phyloP scores from a whole-genome alignment of 2,329 filamentous ascomycete genomes.

The Sclerotinia nivalis region DNA sequence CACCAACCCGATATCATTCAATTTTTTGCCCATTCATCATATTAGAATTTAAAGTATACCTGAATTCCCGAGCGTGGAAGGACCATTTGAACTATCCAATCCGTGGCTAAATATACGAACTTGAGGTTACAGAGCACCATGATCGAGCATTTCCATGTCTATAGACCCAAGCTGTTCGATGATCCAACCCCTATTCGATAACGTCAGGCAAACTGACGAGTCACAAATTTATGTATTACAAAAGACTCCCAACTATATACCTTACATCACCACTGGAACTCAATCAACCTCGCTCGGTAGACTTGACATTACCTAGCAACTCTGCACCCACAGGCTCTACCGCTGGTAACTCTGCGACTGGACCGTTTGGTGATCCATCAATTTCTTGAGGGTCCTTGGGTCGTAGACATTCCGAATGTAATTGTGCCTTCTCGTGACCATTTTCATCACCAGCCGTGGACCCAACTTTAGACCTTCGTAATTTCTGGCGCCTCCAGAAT shows the following conservation, averaged over 20 bases:
- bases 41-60: neutral
- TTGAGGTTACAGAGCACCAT: neutral
- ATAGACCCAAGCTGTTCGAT: neutral
- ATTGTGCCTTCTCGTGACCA: neutral
- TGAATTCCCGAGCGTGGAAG: neutral
- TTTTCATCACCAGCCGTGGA: neutral
- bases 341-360: conserved; percentile 8
- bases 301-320: neutral
- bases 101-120: neutral
- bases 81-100: neutral
- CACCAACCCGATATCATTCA: neutral
- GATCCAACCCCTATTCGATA: neutral
- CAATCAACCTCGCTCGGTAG: neutral
- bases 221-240: neutral
- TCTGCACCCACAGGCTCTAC: neutral
- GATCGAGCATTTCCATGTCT: neutral
- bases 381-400: neutral
- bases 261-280: neutral
- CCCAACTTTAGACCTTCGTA: neutral
- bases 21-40: neutral
- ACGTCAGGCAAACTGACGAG: neutral
- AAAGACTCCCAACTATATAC: neutral
- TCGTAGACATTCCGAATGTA: neutral
- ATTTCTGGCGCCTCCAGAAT: neutral
- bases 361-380: neutral